These are phyloP conservation scores for Paramecium pentaurelia DNA, from an alignment of 73 alveolate genomes.

Conservation along the genomic window DNA sequence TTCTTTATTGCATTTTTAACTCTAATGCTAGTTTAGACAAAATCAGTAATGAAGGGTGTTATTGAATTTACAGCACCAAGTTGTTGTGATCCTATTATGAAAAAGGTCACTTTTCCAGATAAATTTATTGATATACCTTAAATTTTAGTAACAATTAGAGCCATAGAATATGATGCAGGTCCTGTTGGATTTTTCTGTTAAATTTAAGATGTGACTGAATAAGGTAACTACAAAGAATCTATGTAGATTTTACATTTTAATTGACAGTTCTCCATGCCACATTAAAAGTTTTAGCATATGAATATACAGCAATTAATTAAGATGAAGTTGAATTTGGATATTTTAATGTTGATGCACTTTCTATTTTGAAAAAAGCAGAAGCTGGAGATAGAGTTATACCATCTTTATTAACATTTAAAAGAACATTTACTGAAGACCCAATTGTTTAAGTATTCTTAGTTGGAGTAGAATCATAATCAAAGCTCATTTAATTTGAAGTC, in stretches of 20 bases:
- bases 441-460: slow-evolving; percentile 14
- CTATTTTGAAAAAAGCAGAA: neutral
- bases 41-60: slow-evolving; percentile 39
- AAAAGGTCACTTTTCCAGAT: neutral
- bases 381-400: slow-evolving; percentile 34
- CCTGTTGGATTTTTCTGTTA: slow-evolving; percentile 36
- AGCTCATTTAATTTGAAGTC: neutral
- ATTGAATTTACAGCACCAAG: slow-evolving; percentile 41
- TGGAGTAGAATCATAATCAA: slow-evolving; percentile 13
- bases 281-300: neutral
- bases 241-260: neutral
- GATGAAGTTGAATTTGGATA: slow-evolving; percentile 47
- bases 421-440: slow-evolving; percentile 44
- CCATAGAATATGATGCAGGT: slow-evolving; percentile 45
- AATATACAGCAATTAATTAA: slow-evolving; percentile 22
- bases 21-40: neutral
- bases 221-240: neutral
- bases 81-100: slow-evolving; percentile 30
- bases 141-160: slow-evolving; percentile 18
- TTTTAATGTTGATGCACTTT: slow-evolving; percentile 36
- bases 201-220: slow-evolving; percentile 27
- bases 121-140: slow-evolving; percentile 13
- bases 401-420: slow-evolving; percentile 1
- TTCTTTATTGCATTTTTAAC: neutral
- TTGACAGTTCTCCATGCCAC: slow-evolving; percentile 13